Evolutionary conservation across 2,329 filamentous ascomycete species (phyloP), one percentile per base, ranked within the genome.

Genomic region (Cladosporium sphaerospermum): DNA sequence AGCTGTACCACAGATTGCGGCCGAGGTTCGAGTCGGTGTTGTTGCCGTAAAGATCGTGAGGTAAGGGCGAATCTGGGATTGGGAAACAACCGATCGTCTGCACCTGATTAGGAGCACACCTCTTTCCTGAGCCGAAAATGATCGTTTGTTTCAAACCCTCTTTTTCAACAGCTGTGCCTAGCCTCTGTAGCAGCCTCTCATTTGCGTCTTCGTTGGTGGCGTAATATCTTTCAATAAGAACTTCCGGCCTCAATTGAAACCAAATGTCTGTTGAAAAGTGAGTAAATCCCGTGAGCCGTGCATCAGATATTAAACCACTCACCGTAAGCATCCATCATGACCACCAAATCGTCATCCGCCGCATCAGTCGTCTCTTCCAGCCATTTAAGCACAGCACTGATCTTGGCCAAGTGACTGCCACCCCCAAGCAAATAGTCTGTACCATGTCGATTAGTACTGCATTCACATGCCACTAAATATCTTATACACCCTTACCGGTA

Each of bases 91-190:
- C 75, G 37, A 73, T 64, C 39, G 78, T 74, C 1, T 69, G 65
- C 3, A 63, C 52, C 10, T 69, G 55, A 40, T 71, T 70, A 2
- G 71, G 71, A 53, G 72, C 71, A 56, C 80, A 83, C 32, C 69
- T 61, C 64, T 83, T 82, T 49, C 74, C 72, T 2, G 79, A 78
- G 3, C 73, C 76, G 57, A 82, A 83, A 1, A 83, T 59, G 9
- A 83, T 75, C 2, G 72, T 76, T 58, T 81, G 77, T 4, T 71
- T 71, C 59, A 77, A 74, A 59, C 72, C 73, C 40, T 59, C 55
- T 4, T 14, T 48, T 16, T 53, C 44, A 5, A 50, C 52, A 7
- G 52, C 50, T 31, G 41, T 39, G 1, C 60, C 62, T 1, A 64
- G 46, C 14, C 56, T 45, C 16, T 73, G 66, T 33, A 71, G 67